Percentiles rank a stretch among this genome's conserved stretches.
Conservation (phyloP, 371 early-diverging fungal species). For the Chytridiales sp. region DNA sequence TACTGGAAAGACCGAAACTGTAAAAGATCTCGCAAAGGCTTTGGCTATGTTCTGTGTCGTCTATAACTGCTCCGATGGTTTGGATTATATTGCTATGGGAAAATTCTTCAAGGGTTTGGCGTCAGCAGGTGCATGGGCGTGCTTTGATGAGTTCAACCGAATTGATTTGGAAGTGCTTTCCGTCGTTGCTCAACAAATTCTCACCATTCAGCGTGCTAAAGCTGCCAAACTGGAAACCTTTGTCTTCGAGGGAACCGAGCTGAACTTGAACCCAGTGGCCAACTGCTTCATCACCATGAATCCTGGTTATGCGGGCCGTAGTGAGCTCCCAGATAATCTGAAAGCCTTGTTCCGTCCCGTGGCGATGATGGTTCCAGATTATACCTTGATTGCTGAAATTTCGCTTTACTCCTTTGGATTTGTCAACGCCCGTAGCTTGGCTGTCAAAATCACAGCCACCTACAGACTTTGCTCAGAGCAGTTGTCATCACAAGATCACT, state of each 20-base stretch:
- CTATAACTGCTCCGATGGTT: constrained; percentile 62
- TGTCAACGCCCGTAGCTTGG: constrained; percentile 45
- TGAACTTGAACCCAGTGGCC: constrained; percentile 44
- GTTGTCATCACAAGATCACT: constrained; percentile 54
- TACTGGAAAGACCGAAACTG: constrained; percentile 61
- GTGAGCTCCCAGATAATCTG: constrained; percentile 58
- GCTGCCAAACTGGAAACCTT: constrained; percentile 51
- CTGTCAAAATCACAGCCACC: constrained; percentile 53
- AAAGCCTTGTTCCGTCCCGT: constrained; percentile 56
- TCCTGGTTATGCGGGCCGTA: constrained; percentile 61
- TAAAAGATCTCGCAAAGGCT: constrained; percentile 61
- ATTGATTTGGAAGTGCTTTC: constrained; percentile 56
- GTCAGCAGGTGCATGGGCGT: constrained; percentile 56
- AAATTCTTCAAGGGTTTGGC: constrained; percentile 61
- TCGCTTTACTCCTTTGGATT: constrained; percentile 57
- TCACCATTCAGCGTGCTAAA: constrained; percentile 54
- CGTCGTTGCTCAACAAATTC: constrained; percentile 55
- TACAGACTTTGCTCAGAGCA: constrained; percentile 55
- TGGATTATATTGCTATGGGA: constrained; percentile 56
- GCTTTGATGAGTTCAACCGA: constrained; percentile 70
- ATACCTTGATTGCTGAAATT: constrained; percentile 57
- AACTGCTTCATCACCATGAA: constrained; percentile 64
- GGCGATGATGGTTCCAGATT: constrained; percentile 63
- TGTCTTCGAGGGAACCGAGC: constrained; percentile 53
- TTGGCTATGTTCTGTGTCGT: constrained; percentile 59